A percentile compares a stretch with the other conserved stretches of the same genome.
Conservation (phyloP, 345 rosid species). For the Camelina neglecta region DNA sequence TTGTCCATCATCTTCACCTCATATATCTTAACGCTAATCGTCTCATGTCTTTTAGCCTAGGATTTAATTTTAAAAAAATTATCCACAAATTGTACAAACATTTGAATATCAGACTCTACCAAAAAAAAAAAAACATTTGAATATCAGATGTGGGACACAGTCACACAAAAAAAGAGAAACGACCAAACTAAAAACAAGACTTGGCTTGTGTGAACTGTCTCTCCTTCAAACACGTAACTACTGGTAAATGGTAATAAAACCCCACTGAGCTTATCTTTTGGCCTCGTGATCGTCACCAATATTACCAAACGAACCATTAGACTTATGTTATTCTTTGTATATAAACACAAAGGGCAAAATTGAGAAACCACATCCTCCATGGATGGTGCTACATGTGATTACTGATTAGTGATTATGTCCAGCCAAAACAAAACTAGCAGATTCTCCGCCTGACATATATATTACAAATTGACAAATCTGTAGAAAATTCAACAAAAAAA, state of each 20-base stretch:
- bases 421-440: neutral
- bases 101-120: too few species aligned
- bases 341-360: neutral
- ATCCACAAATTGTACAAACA: too few species aligned
- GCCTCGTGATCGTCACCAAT: neutral
- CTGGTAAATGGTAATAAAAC: neutral
- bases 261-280: neutral
- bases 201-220: neutral
- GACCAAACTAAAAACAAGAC: neutral
- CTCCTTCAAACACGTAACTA: neutral
- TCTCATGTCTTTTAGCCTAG: too few species aligned
- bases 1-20: too few species aligned
- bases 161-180: too few species aligned
- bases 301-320: neutral
- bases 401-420: neutral
- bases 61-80: too few species aligned
- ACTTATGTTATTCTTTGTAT: neutral
- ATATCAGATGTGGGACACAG: too few species aligned
- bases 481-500: neutral
- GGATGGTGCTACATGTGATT: neutral
- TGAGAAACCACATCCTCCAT: neutral
- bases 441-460: conserved; percentile 8
- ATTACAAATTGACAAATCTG: neutral
- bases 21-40: too few species aligned
- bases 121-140: too few species aligned